Percentiles rank a stretch among this genome's conserved stretches.
phyloP scores from a whole-genome alignment of 345 rosid species.

The Gossypium anomalum region DNA sequence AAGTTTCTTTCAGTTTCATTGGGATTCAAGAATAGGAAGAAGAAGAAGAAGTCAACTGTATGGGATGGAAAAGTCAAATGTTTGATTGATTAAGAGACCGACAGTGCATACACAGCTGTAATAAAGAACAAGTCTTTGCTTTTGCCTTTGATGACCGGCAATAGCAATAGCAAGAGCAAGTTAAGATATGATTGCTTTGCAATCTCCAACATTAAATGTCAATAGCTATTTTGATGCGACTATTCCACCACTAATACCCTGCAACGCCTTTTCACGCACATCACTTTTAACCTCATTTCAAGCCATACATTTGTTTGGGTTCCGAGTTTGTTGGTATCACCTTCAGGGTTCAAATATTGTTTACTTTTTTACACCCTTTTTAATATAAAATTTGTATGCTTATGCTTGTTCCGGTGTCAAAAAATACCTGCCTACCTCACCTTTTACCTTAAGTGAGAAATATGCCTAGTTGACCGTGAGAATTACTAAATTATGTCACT shows the following conservation, averaged over 20 bases:
- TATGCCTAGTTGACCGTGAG: background rate
- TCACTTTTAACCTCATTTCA: background rate
- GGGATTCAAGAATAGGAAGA: background rate
- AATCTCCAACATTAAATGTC: background rate
- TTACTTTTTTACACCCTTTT: too few relatives aligned
- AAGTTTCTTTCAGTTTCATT: background rate
- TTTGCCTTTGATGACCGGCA: conserved; percentile 9
- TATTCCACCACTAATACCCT: background rate
- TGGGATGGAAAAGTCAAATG: background rate
- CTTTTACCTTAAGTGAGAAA: background rate
- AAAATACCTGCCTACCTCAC: too few relatives aligned
- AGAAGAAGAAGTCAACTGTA: background rate
- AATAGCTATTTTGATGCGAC: background rate
- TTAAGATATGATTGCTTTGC: background rate
- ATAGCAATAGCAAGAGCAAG: background rate
- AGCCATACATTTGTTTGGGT: too few relatives aligned
- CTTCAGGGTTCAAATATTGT: too few relatives aligned
- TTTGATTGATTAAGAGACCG: background rate
- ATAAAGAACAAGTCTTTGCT: background rate
- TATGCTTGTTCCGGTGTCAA: too few relatives aligned
- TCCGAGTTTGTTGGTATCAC: too few relatives aligned
- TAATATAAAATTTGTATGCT: too few relatives aligned
- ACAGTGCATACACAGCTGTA: background rate
- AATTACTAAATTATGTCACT: background rate
- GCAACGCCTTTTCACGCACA: background rate